Conservation (phyloP, 495 filamentous ascomycete genomes). For the Aspergillus diversus region DNA sequence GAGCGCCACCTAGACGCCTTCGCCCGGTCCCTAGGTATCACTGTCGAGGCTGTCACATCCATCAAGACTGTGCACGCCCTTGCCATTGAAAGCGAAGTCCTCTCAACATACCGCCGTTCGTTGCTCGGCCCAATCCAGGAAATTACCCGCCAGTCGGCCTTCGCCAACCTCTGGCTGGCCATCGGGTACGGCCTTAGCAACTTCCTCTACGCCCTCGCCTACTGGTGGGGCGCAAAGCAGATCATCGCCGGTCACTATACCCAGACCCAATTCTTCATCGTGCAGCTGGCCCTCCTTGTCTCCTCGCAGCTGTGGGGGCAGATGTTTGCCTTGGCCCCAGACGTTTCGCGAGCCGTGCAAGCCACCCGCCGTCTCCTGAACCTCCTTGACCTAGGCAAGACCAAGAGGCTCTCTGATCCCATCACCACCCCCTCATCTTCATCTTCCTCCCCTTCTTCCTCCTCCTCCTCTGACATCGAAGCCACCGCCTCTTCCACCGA, state of each 20-base stretch:
- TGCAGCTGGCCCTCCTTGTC: conserved; percentile 59
- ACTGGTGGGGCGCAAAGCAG: conserved; percentile 67
- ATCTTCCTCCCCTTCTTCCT: not conserved
- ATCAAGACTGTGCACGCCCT: conserved; percentile 57
- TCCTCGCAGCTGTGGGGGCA: conserved; percentile 67
- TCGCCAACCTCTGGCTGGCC: conserved; percentile 43
- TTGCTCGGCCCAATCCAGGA: conserved; percentile 47
- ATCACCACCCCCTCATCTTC: conserved; percentile 9
- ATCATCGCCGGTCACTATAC: conserved; percentile 60
- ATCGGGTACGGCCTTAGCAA: conserved; percentile 48
- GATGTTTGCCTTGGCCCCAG: conserved; percentile 66
- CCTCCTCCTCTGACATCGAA: conserved; percentile 27
- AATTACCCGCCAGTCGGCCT: conserved; percentile 47
- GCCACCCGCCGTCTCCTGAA: conserved; percentile 41
- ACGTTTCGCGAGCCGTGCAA: conserved; percentile 57
- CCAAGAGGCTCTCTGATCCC: conserved; percentile 30
- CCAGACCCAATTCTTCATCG: conserved; percentile 67
- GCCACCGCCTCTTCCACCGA: conserved; percentile 17
- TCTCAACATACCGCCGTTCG: conserved; percentile 40
- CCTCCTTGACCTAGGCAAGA: conserved; percentile 37
- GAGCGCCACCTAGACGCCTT: conserved; percentile 60
- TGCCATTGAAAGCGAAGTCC: conserved; percentile 46
- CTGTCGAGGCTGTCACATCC: conserved; percentile 53
- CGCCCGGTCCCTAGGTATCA: conserved; percentile 50
- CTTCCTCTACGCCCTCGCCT: conserved; percentile 65